Conservation (phyloP, 202 grass and related monocot species). For the Brachypodium distachyon region DNA sequence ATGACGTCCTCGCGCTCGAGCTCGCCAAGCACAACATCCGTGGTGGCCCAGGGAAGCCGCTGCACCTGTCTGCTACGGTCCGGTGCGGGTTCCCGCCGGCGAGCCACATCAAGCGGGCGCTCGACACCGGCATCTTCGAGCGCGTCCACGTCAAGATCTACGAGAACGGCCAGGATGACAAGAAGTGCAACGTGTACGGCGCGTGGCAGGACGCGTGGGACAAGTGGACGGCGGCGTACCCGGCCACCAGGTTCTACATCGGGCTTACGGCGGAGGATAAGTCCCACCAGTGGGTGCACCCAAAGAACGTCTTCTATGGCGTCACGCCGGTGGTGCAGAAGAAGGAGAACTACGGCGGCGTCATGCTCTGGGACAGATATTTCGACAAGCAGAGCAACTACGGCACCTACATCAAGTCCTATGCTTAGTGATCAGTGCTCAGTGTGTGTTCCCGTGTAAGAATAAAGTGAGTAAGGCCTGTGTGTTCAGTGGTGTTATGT, state of each 20-base stretch:
- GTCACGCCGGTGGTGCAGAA: conserved; percentile 5
- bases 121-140: background rate
- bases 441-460: no score
- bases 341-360: conserved; percentile 29
- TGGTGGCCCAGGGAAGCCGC: background rate
- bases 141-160: conserved; percentile 1
- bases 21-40: conserved; percentile 24
- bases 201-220: background rate
- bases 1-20: conserved; percentile 1
- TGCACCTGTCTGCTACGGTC: conserved; percentile 3
- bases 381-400: conserved; percentile 31
- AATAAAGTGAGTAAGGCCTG: no score
- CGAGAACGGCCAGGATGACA: background rate
- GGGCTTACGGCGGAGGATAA: background rate
- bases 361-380: conserved; percentile 48
- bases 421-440: no score
- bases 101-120: background rate
- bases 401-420: conserved; percentile 13
- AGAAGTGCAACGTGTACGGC: background rate
- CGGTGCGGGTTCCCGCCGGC: background rate
- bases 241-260: background rate
- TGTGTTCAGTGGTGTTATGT: no score
- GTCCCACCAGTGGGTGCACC: background rate
- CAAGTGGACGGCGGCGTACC: background rate
- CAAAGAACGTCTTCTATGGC: background rate